Evolutionary conservation across 148 eudicot genomes (phyloP), one percentile per base, ranked within the genome.

Genomic region (Heliosperma pusillum): DNA sequence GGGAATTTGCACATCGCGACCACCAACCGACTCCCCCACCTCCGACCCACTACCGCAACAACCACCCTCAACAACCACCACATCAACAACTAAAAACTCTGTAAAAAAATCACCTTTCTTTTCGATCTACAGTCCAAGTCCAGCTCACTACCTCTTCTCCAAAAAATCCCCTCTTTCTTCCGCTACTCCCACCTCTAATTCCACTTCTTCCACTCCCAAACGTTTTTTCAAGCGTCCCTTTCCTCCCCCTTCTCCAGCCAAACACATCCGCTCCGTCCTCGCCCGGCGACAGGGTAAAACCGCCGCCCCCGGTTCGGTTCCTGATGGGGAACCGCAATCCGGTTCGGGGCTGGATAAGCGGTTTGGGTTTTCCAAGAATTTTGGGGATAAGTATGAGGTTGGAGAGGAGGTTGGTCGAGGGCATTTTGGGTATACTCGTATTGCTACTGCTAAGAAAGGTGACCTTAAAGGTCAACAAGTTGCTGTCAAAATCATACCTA

Each of bases 371-470:
- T 83, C 85, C 55, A 90, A 88, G 90, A 75, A 85, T 63, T 86
- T 95, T 25, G 79, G 71, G 64, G 89, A 74, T 68, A 89, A 83
- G 86, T 95, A 92, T 79, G 97, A 92, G 82, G 52, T 95, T 1
- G 99, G 99, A 58, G 97, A 89, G 16, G 99, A 95, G 84, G 93
- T 95, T 20, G 97, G 99, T 60, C 86, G 96, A 81, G 99, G 99
- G 79, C 97, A 95, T 87, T 95, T 95, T 86, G 99, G 97, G 78
- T 90, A 92, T 76, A 95, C 99, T 57, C 82, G 97, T 52, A 85
- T 77, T 57, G 99, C 93, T 11, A 85, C 82, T 79, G 83, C 80
- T 59, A 90, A 88, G 85, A 95, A 92, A 70, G 97, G 99, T 7
- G 92, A 89, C 29, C 77, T 82, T 42, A 90, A 86, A 81, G 97